These are phyloP conservation scores for Wickerhamomyces bovis DNA, from an alignment of 805 yeast species.

Conservation along the genomic window DNA sequence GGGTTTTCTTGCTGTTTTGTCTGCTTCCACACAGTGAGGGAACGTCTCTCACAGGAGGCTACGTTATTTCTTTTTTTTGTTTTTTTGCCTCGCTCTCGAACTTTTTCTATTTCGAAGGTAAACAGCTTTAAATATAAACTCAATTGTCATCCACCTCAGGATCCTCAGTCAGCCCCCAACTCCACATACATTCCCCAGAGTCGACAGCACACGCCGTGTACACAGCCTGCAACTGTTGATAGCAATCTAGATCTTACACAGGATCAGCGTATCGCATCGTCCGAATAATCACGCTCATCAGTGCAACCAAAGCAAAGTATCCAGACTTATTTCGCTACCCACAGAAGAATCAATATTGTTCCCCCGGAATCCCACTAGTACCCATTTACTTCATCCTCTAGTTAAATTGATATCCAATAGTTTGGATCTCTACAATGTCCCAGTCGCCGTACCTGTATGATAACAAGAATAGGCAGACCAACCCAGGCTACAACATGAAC, in stretches of 20 bases:
- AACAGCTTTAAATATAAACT: neutral
- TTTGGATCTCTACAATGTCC: conserved; percentile 4
- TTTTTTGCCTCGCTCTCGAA: neutral
- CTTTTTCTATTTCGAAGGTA: neutral
- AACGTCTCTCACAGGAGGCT: neutral
- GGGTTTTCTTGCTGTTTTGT: neutral
- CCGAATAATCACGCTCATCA: too few relatives aligned
- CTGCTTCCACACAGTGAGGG: neutral
- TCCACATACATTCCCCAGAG: neutral
- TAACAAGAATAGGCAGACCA: conserved; percentile 4
- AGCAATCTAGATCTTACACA: too few relatives aligned
- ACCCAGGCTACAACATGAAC: conserved; percentile 3
- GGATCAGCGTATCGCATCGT: too few relatives aligned
- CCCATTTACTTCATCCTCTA: neutral
- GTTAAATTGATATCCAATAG: neutral
- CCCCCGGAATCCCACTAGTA: neutral
- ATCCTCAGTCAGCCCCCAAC: neutral
- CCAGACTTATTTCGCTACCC: neutral
- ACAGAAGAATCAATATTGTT: neutral
- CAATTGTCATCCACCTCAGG: neutral
- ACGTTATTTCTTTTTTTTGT: neutral
- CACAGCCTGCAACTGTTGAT: neutral
- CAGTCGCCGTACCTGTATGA: conserved; percentile 14
- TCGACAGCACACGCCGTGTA: neutral
- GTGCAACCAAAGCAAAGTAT: neutral